Evolutionary conservation across 2,329 filamentous ascomycete genomes (phyloP).

Genomic region (Paecilomyces fulvus): DNA sequence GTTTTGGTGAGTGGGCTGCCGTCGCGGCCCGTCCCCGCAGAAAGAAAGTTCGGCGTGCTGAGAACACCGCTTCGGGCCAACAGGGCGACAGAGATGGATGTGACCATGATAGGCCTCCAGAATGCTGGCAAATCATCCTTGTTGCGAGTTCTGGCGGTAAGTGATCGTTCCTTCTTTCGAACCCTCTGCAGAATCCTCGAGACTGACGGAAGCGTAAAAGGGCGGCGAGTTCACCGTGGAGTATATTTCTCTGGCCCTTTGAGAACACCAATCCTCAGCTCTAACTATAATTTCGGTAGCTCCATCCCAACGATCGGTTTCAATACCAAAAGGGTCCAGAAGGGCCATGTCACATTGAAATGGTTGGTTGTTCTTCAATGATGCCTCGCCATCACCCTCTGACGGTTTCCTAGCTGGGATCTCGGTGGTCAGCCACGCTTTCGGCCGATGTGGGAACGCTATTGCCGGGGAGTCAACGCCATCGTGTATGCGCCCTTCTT

Average conservation of each 20-base stretch:
- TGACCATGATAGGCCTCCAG: constrained; percentile 96
- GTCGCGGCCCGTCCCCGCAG: constrained; percentile 27
- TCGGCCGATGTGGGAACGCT: constrained; percentile 98
- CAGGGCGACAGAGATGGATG: constrained; percentile 99
- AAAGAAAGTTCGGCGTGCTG: constrained; percentile 16
- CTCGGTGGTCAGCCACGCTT: constrained; percentile 94
- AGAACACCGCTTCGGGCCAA: constrained; percentile 9
- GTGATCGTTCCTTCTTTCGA: constrained; percentile 28
- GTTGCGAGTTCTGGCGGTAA: constrained; percentile 86
- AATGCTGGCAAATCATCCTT: constrained; percentile 97
- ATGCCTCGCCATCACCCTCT: constrained; percentile 16
- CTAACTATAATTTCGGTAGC: constrained; percentile 45
- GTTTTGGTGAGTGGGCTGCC: constrained; percentile 67
- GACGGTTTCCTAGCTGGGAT: constrained; percentile 60
- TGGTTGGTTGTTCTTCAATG: constrained; percentile 49
- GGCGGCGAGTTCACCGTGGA: constrained; percentile 98
- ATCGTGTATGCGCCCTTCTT: constrained; percentile 58
- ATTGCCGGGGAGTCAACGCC: constrained; percentile 93
- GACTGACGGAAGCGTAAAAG: constrained; percentile 43
- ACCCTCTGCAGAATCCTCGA: constrained; percentile 8
- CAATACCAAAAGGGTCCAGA: constrained; percentile 97
- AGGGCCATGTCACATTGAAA: constrained; percentile 95
- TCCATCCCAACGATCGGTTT: constrained; percentile 98
- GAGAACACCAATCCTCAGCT: not conserved
- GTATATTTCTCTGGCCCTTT: constrained; percentile 52